Conservation (phyloP, 2,329 filamentous ascomycete species). For the Ophiocordyceps camponoti-floridani region DNA sequence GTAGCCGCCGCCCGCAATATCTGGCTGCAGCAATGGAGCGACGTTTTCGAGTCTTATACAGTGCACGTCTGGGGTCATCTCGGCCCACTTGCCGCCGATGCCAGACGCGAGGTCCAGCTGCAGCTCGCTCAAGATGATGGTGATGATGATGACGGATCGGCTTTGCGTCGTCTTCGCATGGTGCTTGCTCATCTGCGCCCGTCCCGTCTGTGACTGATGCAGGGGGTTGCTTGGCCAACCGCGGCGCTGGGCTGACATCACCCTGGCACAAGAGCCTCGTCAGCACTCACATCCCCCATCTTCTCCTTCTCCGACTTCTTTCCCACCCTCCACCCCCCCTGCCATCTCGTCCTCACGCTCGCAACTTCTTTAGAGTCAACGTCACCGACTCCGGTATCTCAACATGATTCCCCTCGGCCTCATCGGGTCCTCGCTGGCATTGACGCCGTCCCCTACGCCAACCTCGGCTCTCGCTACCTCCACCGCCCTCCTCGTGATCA, state of each 20-base stretch:
- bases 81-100: slow-evolving; percentile 34
- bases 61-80: slow-evolving; percentile 55
- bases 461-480: slow-evolving; percentile 7
- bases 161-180: slow-evolving; percentile 17
- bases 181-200: slow-evolving; percentile 20
- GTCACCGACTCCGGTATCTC: too few relatives aligned
- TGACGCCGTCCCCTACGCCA: background rate
- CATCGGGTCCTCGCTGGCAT: background rate
- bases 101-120: slow-evolving; percentile 34
- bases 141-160: slow-evolving; percentile 1
- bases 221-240: slow-evolving; percentile 12
- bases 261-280: background rate
- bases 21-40: slow-evolving; percentile 38
- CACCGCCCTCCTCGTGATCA: slow-evolving; percentile 7
- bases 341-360: too few relatives aligned
- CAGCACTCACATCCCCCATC: too few relatives aligned
- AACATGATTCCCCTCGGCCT: background rate
- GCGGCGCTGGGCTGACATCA: slow-evolving; percentile 2
- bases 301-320: too few relatives aligned
- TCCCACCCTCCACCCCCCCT: too few relatives aligned
- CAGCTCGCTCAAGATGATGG: background rate
- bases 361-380: too few relatives aligned
- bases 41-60: slow-evolving; percentile 36
- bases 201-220: slow-evolving; percentile 1
- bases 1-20: slow-evolving; percentile 18